A percentile compares a stretch with the other conserved stretches of the same genome.
Evolutionary conservation across 441 rosid species (phyloP).

Genomic region (Pelargonium citronellum): DNA sequence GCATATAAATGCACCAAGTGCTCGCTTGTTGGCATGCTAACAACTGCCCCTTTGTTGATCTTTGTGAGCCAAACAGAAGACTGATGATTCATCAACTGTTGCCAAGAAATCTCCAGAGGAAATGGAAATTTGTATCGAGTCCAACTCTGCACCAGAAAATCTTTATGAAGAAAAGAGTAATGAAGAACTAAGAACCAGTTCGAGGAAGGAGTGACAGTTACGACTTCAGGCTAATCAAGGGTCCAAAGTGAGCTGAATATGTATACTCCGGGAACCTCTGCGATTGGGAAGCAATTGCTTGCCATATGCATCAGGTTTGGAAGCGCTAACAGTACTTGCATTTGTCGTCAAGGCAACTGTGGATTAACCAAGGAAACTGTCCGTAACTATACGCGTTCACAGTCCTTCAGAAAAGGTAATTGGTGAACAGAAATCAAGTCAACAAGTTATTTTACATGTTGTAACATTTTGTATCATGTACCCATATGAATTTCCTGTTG

Average conservation of each 20-base stretch:
- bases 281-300: too few species aligned
- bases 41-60: neutral
- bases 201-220: neutral
- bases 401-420: too few species aligned
- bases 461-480: too few species aligned
- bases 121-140: neutral
- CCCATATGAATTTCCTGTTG: too few species aligned
- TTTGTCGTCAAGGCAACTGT: too few species aligned
- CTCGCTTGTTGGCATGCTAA: neutral
- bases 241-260: neutral
- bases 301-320: neutral
- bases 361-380: too few species aligned
- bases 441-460: too few species aligned
- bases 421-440: too few species aligned
- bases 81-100: neutral
- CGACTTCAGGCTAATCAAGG: neutral
- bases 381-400: too few species aligned
- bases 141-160: constrained; percentile 11
- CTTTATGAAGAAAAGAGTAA: neutral
- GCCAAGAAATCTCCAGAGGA: neutral
- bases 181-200: neutral
- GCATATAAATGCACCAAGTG: too few species aligned
- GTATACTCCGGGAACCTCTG: neutral
- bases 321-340: neutral
- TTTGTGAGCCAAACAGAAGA: constrained; percentile 12